Evolutionary conservation across 352 stramenopile genomes (phyloP).

Genomic region (Phytopythium helicoides): DNA sequence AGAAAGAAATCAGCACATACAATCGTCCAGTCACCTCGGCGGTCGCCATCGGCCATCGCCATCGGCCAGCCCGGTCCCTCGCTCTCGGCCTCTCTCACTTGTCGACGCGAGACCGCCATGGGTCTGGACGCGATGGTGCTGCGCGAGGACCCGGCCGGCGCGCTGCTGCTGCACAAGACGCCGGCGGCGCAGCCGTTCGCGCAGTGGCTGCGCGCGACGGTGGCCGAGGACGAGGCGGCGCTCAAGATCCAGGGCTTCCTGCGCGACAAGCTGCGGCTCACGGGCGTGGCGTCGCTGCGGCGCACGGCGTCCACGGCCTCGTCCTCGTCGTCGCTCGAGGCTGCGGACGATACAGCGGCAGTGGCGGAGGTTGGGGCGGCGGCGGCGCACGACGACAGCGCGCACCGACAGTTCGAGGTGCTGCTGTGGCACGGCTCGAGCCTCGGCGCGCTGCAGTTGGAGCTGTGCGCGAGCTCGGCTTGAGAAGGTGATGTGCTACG

Average conservation of each 20-base stretch:
- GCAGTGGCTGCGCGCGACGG: constrained; percentile 27
- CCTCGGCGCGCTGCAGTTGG: constrained; percentile 47
- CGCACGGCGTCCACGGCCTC: constrained; percentile 25
- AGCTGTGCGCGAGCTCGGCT: constrained; percentile 46
- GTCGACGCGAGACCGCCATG: too few species aligned
- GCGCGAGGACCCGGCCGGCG: constrained; percentile 11
- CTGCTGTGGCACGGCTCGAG: constrained; percentile 60
- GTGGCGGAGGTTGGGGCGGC: background rate
- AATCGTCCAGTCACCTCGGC: too few species aligned
- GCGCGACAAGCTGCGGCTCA: constrained; percentile 22
- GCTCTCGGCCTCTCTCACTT: too few species aligned
- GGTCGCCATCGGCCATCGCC: too few species aligned
- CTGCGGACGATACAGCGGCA: too few species aligned
- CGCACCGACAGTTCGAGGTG: constrained; percentile 51
- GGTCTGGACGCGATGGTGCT: too few species aligned
- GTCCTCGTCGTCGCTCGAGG: constrained; percentile 22
- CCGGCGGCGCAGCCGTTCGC: constrained; percentile 26
- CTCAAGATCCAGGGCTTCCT: constrained; percentile 37
- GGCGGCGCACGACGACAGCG: constrained; percentile 29
- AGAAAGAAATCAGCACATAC: too few species aligned
- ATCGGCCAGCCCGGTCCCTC: too few species aligned
- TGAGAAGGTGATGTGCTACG: constrained; percentile 58
- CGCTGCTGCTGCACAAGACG: constrained; percentile 20
- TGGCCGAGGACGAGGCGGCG: constrained; percentile 24
- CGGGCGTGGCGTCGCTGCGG: constrained; percentile 13